These are phyloP conservation scores for Solioccasus polychromus DNA, from an alignment of 768 basidiomycete species.

Conservation along the genomic window DNA sequence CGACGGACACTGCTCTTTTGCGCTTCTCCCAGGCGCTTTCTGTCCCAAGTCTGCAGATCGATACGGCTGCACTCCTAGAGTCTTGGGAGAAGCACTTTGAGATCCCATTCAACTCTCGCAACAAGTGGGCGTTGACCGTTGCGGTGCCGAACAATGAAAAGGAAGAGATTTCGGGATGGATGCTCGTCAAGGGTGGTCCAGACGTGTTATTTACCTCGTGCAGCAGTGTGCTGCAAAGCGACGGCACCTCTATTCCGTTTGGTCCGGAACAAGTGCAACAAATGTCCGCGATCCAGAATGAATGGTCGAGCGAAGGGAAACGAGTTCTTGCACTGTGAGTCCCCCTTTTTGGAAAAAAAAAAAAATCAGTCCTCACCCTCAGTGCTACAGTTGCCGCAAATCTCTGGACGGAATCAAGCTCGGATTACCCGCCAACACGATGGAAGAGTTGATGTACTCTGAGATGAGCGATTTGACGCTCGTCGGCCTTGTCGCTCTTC, in stretches of 20 bases:
- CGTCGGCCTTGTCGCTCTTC: constrained; percentile 51
- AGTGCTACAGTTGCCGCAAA: constrained; percentile 29
- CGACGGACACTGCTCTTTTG: constrained; percentile 52
- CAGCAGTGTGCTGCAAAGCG: constrained; percentile 28
- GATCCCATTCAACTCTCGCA: constrained; percentile 47
- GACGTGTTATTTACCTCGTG: constrained; percentile 48
- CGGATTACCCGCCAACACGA: constrained; percentile 19
- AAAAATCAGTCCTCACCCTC: not conserved
- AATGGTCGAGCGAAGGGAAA: constrained; percentile 49
- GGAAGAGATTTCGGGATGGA: constrained; percentile 19
- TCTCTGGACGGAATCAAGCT: constrained; percentile 18
- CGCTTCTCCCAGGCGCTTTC: constrained; percentile 41
- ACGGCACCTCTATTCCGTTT: constrained; percentile 34
- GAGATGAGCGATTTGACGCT: constrained; percentile 41
- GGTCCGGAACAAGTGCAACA: constrained; percentile 19
- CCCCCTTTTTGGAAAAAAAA: not conserved
- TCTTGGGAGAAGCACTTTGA: constrained; percentile 29
- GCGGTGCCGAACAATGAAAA: constrained; percentile 14
- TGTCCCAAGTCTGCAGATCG: constrained; percentile 17
- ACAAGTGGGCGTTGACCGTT: constrained; percentile 56
- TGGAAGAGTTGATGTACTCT: constrained; percentile 39
- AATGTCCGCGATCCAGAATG: constrained; percentile 32
- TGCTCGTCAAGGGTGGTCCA: constrained; percentile 58
- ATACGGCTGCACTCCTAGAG: constrained; percentile 15
- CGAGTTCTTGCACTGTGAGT: constrained; percentile 48